Conservation (phyloP, 2,329 filamentous ascomycete genomes). For the Akanthomyces dipterigenus region DNA sequence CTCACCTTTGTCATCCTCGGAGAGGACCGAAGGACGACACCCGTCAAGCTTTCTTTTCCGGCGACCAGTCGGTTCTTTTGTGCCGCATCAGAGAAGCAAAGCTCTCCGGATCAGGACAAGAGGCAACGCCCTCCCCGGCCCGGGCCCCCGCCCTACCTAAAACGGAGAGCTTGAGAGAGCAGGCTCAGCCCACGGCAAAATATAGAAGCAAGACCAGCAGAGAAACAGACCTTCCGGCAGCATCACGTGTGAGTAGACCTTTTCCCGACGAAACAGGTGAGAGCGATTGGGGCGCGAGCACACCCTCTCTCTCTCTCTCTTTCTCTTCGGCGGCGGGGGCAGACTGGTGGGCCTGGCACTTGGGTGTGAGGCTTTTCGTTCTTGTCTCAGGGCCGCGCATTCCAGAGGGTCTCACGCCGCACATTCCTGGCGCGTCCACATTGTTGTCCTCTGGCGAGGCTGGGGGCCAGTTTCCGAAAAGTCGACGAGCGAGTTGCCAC, state of each 20-base stretch:
- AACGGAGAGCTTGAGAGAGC: too few relatives aligned
- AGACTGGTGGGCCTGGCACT: slow-evolving; percentile 9
- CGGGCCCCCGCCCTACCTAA: neutral
- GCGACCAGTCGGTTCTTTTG: too few relatives aligned
- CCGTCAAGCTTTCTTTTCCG: neutral
- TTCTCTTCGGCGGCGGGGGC: slow-evolving; percentile 11
- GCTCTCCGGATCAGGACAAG: slow-evolving; percentile 3
- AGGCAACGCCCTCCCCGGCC: neutral
- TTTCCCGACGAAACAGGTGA: neutral
- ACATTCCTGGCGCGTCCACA: slow-evolving; percentile 17
- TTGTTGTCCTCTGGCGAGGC: slow-evolving; percentile 30
- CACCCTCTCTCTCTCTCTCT: slow-evolving; percentile 7
- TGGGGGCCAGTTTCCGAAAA: slow-evolving; percentile 17
- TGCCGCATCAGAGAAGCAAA: neutral
- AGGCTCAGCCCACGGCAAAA: neutral
- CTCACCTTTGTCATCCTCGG: neutral
- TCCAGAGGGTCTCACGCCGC: slow-evolving; percentile 13
- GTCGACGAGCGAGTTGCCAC: neutral
- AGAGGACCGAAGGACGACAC: neutral
- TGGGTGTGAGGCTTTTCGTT: slow-evolving; percentile 20
- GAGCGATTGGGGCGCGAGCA: slow-evolving; percentile 10
- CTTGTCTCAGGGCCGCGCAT: slow-evolving; percentile 29
- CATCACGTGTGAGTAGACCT: slow-evolving; percentile 7
- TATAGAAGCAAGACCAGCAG: slow-evolving; percentile 3
- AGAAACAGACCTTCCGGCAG: slow-evolving; percentile 3